A percentile compares a stretch with the other conserved stretches of the same genome.
Evolutionary conservation across 192 early-diverging fungal species (phyloP).

Genomic region (Hyaloraphidium curvatum): DNA sequence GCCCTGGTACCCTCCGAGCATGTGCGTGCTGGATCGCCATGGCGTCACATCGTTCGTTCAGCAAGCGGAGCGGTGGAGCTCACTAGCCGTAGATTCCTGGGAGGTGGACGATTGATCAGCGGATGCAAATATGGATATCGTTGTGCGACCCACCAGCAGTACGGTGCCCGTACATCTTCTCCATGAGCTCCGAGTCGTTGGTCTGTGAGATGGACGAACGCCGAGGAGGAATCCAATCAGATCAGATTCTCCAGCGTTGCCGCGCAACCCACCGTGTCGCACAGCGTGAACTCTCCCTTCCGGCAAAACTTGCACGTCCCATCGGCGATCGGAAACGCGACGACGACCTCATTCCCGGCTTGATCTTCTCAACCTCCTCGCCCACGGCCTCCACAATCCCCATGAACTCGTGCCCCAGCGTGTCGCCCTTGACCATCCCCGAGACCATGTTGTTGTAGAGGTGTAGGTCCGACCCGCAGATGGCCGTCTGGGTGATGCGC

Average conservation of each 20-base stretch:
- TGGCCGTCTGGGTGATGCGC: slow-evolving; percentile 15
- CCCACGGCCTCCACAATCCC: slow-evolving; percentile 26
- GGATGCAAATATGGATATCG: too few species aligned
- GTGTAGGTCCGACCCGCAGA: slow-evolving; percentile 31
- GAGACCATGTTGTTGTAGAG: slow-evolving; percentile 22
- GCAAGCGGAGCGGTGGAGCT: too few species aligned
- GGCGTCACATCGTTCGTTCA: too few species aligned
- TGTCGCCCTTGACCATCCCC: slow-evolving; percentile 19
- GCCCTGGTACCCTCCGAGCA: slow-evolving; percentile 18
- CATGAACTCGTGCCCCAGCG: slow-evolving; percentile 28
- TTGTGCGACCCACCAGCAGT: too few species aligned
- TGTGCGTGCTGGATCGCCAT: too few species aligned
- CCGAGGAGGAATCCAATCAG: neutral
- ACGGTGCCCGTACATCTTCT: slow-evolving; percentile 24
- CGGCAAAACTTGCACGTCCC: slow-evolving; percentile 28
- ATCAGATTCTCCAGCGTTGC: slow-evolving; percentile 24
- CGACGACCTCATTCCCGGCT: slow-evolving; percentile 24
- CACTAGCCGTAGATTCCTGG: slow-evolving; percentile 31
- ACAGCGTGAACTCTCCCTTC: slow-evolving; percentile 18
- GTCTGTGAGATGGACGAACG: neutral
- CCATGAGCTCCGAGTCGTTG: slow-evolving; percentile 9
- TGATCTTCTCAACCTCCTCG: slow-evolving; percentile 14
- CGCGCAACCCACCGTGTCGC: too few species aligned
- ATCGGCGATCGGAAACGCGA: slow-evolving; percentile 24
- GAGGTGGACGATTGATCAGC: too few species aligned